Percentiles rank a stretch among this genome's conserved stretches.
Conservation (phyloP, 2,329 filamentous ascomycete genomes). For the Periconia digitata region DNA sequence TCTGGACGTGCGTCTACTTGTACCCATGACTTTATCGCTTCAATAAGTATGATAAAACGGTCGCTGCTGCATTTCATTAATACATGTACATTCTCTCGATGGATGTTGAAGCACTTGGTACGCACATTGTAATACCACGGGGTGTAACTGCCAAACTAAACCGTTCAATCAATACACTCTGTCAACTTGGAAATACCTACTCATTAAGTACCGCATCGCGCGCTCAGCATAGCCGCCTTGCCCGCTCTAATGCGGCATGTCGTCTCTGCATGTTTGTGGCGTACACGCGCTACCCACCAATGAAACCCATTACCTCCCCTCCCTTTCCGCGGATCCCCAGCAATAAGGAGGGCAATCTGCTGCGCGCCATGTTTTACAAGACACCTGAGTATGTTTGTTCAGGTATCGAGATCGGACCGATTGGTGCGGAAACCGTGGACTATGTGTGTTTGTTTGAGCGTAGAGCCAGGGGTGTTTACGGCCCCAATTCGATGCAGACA, state of each 20-base stretch:
- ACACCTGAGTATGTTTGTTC: not conserved
- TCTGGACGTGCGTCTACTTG: not conserved
- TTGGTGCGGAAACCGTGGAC: not conserved
- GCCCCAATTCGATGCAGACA: not conserved
- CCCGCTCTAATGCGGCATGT: not conserved
- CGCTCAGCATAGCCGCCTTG: not conserved
- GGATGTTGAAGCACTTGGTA: too few species aligned
- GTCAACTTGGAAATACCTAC: not conserved
- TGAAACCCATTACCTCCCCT: not conserved
- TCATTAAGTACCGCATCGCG: not conserved
- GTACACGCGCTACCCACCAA: not conserved
- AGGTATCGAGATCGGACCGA: not conserved
- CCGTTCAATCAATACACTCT: too few species aligned
- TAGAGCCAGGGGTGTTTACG: not conserved
- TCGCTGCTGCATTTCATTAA: too few species aligned
- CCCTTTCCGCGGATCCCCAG: not conserved
- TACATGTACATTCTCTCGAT: too few species aligned
- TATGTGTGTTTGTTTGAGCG: not conserved
- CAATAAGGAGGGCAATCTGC: not conserved
- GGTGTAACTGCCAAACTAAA: too few species aligned
- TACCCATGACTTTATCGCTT: too few species aligned
- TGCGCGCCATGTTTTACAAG: conserved; percentile 8
- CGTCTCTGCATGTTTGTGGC: conserved; percentile 1
- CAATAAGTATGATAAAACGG: too few species aligned
- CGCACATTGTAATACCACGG: too few species aligned